These are phyloP conservation scores for Alternaria brassicicola DNA, from an alignment of 2,329 filamentous ascomycete species.

Conservation along the genomic window DNA sequence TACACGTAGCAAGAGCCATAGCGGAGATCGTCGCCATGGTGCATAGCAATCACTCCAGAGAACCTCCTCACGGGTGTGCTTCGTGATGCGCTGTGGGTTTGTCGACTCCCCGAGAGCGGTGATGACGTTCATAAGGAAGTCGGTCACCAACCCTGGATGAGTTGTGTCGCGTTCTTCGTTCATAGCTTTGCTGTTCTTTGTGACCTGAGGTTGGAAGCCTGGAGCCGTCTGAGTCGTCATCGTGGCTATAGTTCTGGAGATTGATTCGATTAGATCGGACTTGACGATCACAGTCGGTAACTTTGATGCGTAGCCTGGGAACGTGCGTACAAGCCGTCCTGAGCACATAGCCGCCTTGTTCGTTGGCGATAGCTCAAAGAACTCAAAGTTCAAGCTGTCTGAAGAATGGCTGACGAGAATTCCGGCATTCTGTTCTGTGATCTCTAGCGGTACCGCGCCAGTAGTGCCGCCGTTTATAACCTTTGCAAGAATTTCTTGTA, in stretches of 20 bases:
- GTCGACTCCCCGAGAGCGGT: conserved; percentile 44
- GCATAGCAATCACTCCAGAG: conserved; percentile 48
- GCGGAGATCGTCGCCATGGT: conserved; percentile 60
- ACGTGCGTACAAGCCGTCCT: conserved; percentile 52
- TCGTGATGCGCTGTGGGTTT: conserved; percentile 49
- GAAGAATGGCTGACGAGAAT: conserved; percentile 48
- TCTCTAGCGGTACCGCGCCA: conserved; percentile 46
- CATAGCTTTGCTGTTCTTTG: conserved; percentile 49
- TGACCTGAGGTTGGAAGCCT: conserved; percentile 43
- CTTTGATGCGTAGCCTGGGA: conserved; percentile 52
- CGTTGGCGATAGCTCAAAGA: conserved; percentile 56
- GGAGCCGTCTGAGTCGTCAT: conserved; percentile 46
- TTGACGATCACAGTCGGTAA: conserved; percentile 36
- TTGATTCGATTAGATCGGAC: conserved; percentile 20
- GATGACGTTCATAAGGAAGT: conserved; percentile 55
- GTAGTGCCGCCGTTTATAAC: conserved; percentile 8
- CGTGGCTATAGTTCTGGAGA: conserved; percentile 44
- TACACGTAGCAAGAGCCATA: conserved; percentile 64
- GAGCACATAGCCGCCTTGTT: conserved; percentile 49
- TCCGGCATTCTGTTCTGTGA: conserved; percentile 56
- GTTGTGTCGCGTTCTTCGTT: conserved; percentile 58
- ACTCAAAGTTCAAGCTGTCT: conserved; percentile 46
- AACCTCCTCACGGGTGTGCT: conserved; percentile 63
- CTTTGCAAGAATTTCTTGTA: conserved; percentile 24
- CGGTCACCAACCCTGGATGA: conserved; percentile 59